Evolutionary conservation across 1,284 basidiomycete genomes (phyloP), one percentile per base, ranked within the genome.

Genomic region (Boletus semigastroideus): DNA sequence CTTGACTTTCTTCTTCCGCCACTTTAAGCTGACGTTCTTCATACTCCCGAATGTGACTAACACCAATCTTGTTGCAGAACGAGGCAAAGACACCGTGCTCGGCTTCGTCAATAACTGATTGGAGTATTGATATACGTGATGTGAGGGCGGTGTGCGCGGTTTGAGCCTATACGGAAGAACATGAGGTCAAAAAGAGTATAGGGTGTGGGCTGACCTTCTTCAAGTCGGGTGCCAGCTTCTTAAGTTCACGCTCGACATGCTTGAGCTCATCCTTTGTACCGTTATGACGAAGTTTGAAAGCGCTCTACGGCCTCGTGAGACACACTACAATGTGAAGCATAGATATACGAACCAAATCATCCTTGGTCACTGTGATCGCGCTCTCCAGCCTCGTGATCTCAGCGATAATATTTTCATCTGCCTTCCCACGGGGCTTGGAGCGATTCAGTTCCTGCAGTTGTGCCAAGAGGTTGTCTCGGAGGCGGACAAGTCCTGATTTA

Each of bases 21-120:
- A 91, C 80, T 67, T 88, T 91, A 30, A 98, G 78, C 65, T 98
- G 94, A 17, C 90, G 83, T 66, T 93, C 89, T 71, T 99, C 96
- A 68, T 98, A 99, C 57, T 97, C 93, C 40, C 96, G 86, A 56
- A 99, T 95, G 72, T 89, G 86, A 31, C 73, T 69, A 10, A 98
- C 88, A 6, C 86, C 82, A 60, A 99, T 94, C 51, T 83, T 80
- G 34, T 70, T 67, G 69, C 96, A 98, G 74, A 99, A 99, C 4
- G 72, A 69, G 1, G 68, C 76, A 65, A 97, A 99, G 19, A 97
- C 75, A 2, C 72, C 74, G 61, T 94, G 92, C 66, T 98, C 96
- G 1, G 88, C 94, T 11, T 72, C 74, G 59, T 93, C 79, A 58
- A 97, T 78, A 2, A 77, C 76, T 2, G 73, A 67, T n/a, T 79